These are phyloP conservation scores for Osmozyma mogii DNA, from an alignment of 805 yeast species.

Conservation along the genomic window DNA sequence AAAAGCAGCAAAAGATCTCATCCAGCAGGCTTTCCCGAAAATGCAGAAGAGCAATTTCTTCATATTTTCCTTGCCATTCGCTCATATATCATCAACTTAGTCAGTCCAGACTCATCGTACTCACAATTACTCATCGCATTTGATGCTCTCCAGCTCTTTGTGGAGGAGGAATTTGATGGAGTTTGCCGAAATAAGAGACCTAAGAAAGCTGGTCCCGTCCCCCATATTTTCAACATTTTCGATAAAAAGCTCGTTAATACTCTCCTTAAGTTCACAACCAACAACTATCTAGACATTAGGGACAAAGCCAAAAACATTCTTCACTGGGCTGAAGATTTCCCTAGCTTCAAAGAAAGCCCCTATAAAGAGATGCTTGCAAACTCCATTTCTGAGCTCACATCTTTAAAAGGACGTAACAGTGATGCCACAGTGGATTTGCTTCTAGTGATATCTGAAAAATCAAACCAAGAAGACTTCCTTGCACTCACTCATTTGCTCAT, in stretches of 20 bases:
- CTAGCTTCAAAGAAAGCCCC: constrained; percentile 1
- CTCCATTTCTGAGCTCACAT: constrained; percentile 18
- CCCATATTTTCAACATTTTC: constrained; percentile 5
- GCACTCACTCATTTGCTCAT: no score
- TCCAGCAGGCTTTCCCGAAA: no score
- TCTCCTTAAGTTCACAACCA: constrained; percentile 54
- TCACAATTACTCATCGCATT: constrained; percentile 24
- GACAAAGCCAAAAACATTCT: constrained; percentile 12
- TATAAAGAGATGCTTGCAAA: constrained; percentile 2
- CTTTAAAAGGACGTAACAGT: constrained; percentile 51
- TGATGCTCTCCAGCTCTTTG: constrained; percentile 43
- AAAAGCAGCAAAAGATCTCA: constrained; percentile 31
- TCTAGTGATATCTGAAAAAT: constrained; percentile 38
- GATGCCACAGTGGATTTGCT: constrained; percentile 75
- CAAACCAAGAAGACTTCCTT: constrained; percentile 5
- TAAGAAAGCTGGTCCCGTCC: constrained; percentile 1
- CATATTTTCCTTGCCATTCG: constrained; percentile 52
- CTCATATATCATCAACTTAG: no score
- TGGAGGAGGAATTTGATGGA: constrained; percentile 24
- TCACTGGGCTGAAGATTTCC: constrained; percentile 7
- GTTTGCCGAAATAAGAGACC: constrained; percentile 1
- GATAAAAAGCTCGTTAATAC: constrained; percentile 23
- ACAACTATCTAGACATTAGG: constrained; percentile 76
- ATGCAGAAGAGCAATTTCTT: constrained; percentile 22
- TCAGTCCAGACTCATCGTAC: constrained; percentile 41